Evolutionary conservation across 345 rosid genomes (phyloP).

Genomic region (Aegle marmelos): DNA sequence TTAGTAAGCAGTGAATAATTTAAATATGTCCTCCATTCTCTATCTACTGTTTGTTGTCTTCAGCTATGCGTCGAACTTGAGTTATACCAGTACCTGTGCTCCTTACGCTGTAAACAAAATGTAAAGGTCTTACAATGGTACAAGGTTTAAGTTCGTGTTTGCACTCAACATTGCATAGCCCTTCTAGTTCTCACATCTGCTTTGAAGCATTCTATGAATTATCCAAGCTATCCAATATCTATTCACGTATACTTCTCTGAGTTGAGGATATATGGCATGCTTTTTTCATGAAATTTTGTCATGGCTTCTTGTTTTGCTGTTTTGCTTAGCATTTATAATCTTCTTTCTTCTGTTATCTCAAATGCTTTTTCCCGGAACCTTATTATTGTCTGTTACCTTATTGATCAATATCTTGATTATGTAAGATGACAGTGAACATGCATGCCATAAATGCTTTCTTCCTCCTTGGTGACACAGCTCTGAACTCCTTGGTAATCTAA

Average conservation of each 20-base stretch:
- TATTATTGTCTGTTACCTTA: background rate
- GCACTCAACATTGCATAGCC: background rate
- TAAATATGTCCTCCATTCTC: background rate
- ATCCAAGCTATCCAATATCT: background rate
- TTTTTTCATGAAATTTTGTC: background rate
- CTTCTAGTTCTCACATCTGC: background rate
- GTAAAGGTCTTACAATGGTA: background rate
- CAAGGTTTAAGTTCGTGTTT: background rate
- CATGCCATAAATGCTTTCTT: constrained; percentile 57
- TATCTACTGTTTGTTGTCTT: background rate
- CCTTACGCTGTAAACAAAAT: background rate
- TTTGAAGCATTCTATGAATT: background rate
- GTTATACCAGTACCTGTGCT: background rate
- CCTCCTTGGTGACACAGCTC: constrained; percentile 53
- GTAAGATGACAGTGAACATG: constrained; percentile 61
- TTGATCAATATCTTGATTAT: constrained; percentile 13
- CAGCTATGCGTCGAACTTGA: background rate
- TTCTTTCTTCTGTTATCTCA: background rate
- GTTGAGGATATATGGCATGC: background rate
- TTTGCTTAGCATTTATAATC: background rate
- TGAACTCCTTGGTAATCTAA: constrained; percentile 56
- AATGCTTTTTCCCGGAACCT: background rate
- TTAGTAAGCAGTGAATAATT: constrained; percentile 40
- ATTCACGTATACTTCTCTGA: background rate
- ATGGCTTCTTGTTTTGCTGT: background rate